phyloP scores from a whole-genome alignment of 768 basidiomycete genomes.

The Boletus rubescentipes region DNA sequence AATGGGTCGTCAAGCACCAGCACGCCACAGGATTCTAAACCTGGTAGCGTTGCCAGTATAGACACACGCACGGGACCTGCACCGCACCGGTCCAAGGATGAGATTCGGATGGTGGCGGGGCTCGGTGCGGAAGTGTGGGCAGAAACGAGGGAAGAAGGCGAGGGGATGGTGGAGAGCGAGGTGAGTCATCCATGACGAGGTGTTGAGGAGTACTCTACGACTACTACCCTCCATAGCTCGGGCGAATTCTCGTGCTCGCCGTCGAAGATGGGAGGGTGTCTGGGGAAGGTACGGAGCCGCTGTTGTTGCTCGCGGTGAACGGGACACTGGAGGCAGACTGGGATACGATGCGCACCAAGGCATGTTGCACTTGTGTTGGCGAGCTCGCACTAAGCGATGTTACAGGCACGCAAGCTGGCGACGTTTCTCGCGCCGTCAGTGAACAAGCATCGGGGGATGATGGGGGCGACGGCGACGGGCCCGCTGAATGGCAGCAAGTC shows the following conservation, averaged over 20 bases:
- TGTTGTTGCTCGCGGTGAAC: conserved; percentile 72
- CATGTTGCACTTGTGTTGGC: conserved; percentile 28
- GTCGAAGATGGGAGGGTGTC: conserved; percentile 42
- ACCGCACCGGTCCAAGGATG: conserved; percentile 57
- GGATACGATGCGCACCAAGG: conserved; percentile 65
- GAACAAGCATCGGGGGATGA: conserved; percentile 35
- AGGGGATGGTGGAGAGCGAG: conserved; percentile 77
- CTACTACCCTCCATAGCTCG: conserved; percentile 46
- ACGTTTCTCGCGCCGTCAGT: conserved; percentile 37
- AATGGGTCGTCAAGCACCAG: conserved; percentile 1
- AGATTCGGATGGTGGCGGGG: conserved; percentile 70
- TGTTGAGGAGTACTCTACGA: conserved; percentile 1
- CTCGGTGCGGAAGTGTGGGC: conserved; percentile 76
- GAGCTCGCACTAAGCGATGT: background rate
- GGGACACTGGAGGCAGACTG: conserved; percentile 60
- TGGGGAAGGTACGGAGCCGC: conserved; percentile 37
- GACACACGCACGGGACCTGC: conserved; percentile 5
- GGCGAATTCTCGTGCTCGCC: conserved; percentile 67
- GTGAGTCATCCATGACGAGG: conserved; percentile 37
- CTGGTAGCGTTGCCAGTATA: conserved; percentile 6
- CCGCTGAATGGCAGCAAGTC: conserved; percentile 20
- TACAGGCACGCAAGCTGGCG: conserved; percentile 33
- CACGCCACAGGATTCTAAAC: conserved; percentile 14
- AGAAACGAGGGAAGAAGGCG: conserved; percentile 55
- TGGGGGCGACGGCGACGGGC: conserved; percentile 14